These are phyloP conservation scores for Wallacemonas collosoma DNA, from an alignment of 208 protist genomes.

Conservation along the genomic window DNA sequence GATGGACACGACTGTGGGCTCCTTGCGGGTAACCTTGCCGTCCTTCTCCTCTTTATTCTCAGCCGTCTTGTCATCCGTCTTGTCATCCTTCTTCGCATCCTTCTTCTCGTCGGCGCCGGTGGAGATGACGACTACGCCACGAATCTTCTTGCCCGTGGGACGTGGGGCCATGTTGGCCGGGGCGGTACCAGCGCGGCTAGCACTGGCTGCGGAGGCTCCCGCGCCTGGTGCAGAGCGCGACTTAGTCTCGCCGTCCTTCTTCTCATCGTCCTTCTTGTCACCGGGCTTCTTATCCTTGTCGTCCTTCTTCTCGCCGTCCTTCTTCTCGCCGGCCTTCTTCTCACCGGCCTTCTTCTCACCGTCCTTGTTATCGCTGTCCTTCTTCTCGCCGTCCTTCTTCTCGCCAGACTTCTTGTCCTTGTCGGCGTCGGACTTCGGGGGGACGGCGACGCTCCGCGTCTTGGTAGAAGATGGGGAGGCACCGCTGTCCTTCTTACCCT, in stretches of 20 bases:
- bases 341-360: slow-evolving; percentile 13
- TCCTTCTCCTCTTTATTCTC: slow-evolving; percentile 35
- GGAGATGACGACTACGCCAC: slow-evolving; percentile 8
- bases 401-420: slow-evolving; percentile 6
- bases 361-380: slow-evolving; percentile 15
- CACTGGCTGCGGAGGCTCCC: background rate
- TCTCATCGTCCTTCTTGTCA: slow-evolving; percentile 16
- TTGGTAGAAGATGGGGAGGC: slow-evolving; percentile 1
- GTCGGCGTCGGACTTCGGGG: slow-evolving; percentile 5
- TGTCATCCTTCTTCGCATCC: slow-evolving; percentile 22
- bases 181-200: background rate
- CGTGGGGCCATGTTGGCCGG: background rate
- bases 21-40: slow-evolving; percentile 47
- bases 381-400: slow-evolving; percentile 24
- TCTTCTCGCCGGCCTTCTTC: background rate
- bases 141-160: slow-evolving; percentile 28
- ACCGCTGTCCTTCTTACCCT: slow-evolving; percentile 14
- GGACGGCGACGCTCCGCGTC: background rate
- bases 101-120: slow-evolving; percentile 2
- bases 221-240: background rate
- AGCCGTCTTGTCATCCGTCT: slow-evolving; percentile 22
- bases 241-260: slow-evolving; percentile 20
- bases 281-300: slow-evolving; percentile 13
- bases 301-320: slow-evolving; percentile 10
- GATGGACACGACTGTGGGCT: slow-evolving; percentile 35